These are phyloP conservation scores for Suhomyces atakaporum DNA, from an alignment of 1,139 yeast genomes.

Conservation along the genomic window DNA sequence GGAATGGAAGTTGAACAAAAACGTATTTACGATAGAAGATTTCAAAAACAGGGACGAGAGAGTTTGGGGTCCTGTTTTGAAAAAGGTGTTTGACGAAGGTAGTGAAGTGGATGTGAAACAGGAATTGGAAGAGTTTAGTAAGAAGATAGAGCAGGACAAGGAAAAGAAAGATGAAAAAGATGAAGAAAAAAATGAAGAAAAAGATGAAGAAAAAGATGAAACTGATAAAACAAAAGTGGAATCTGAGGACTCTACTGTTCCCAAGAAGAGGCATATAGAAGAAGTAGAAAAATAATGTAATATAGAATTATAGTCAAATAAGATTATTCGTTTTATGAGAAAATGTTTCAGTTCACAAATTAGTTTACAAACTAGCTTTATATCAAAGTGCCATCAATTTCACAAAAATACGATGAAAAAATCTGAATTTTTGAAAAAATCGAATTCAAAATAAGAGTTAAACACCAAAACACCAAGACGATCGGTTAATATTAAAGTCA, in stretches of 20 bases:
- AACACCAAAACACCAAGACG: too few species aligned
- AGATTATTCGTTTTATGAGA: too few species aligned
- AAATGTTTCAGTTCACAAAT: too few species aligned
- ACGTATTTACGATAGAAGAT: slow-evolving; percentile 68
- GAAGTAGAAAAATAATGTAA: slow-evolving; percentile 23
- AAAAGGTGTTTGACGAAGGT: slow-evolving; percentile 46
- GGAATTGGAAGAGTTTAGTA: slow-evolving; percentile 22
- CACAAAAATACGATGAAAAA: too few species aligned
- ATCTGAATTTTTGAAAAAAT: too few species aligned
- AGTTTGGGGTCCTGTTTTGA: slow-evolving; percentile 69
- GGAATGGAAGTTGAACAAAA: slow-evolving; percentile 74
- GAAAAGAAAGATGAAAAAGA: slow-evolving; percentile 7
- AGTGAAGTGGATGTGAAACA: slow-evolving; percentile 29
- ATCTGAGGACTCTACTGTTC: slow-evolving; percentile 4
- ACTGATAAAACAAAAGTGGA: slow-evolving; percentile 5
- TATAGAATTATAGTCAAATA: not conserved
- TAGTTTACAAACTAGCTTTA: too few species aligned
- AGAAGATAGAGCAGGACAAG: slow-evolving; percentile 15
- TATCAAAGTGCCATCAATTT: too few species aligned
- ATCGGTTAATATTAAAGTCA: too few species aligned
- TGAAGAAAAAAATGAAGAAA: slow-evolving; percentile 5
- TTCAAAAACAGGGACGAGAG: slow-evolving; percentile 58
- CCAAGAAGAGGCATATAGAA: slow-evolving; percentile 29
- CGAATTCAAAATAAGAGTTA: too few species aligned
- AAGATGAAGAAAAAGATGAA: slow-evolving; percentile 7